Percentiles rank a stretch among this genome's conserved stretches.
Evolutionary conservation across 1,284 basidiomycete genomes (phyloP).

Genomic region (Cutaneotrichosporon curvatum): DNA sequence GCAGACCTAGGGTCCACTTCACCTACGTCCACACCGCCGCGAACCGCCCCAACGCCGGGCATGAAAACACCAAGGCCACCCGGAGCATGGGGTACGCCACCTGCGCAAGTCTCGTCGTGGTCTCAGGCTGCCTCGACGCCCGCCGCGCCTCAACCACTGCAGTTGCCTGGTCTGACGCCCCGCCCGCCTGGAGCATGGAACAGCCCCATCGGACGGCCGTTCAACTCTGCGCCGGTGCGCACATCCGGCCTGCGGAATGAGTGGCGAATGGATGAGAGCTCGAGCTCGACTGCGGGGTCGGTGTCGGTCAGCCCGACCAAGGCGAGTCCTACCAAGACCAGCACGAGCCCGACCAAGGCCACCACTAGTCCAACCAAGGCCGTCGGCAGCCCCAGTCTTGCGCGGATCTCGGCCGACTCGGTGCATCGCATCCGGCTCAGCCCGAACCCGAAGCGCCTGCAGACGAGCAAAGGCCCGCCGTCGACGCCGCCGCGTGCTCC

Average conservation of each 20-base stretch:
- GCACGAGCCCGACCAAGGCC: too few species aligned
- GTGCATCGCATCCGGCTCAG: not conserved
- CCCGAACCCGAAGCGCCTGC: not conserved
- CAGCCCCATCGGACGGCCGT: not conserved
- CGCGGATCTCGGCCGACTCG: not conserved
- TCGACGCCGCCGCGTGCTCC: not conserved
- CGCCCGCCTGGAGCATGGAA: slow-evolving; percentile 27
- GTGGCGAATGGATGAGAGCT: slow-evolving; percentile 16
- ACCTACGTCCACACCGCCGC: slow-evolving; percentile 2
- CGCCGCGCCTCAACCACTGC: not conserved
- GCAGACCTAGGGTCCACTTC: slow-evolving; percentile 3
- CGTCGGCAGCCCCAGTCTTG: not conserved
- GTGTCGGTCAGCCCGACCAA: not conserved
- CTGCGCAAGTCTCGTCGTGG: not conserved
- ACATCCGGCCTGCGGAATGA: slow-evolving; percentile 12
- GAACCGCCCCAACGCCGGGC: not conserved
- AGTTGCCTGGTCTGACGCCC: slow-evolving; percentile 12
- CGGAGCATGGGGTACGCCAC: slow-evolving; percentile 18
- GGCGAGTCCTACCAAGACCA: not conserved
- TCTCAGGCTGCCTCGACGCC: slow-evolving; percentile 1
- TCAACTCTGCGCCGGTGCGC: slow-evolving; percentile 2
- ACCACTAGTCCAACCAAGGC: not conserved
- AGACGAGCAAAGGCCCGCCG: not conserved
- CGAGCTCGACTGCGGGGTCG: slow-evolving; percentile 8
- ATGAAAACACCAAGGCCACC: slow-evolving; percentile 20